These are phyloP conservation scores for Trichoderma citrinoviride DNA, from an alignment of 2,329 filamentous ascomycete species.

Conservation along the genomic window DNA sequence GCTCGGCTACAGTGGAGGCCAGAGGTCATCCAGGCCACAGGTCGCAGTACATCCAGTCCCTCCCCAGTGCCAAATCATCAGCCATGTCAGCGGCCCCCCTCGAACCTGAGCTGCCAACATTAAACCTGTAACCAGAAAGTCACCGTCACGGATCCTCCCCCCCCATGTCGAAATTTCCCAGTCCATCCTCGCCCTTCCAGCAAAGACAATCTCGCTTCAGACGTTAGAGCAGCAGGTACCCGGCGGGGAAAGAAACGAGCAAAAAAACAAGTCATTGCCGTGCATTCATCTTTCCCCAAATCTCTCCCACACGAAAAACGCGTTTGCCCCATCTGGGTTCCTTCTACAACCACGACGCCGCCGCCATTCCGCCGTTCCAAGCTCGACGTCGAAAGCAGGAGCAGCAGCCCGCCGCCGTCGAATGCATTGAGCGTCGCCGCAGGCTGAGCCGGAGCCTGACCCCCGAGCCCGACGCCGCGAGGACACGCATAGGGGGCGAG, in stretches of 20 bases:
- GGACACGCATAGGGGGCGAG: slow-evolving; percentile 8
- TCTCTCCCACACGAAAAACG: background rate
- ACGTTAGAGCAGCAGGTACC: slow-evolving; percentile 6
- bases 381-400: background rate
- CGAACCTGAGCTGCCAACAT: too few species aligned
- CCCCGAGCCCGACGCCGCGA: slow-evolving; percentile 13
- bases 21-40: too few species aligned
- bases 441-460: slow-evolving; percentile 22
- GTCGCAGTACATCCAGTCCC: too few species aligned
- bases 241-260: slow-evolving; percentile 1
- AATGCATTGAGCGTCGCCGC: slow-evolving; percentile 19
- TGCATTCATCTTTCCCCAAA: background rate
- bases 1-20: too few species aligned
- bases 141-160: slow-evolving; percentile 2
- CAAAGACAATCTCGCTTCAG: slow-evolving; percentile 13
- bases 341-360: background rate
- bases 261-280: too few species aligned
- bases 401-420: slow-evolving; percentile 7
- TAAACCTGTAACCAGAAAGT: background rate
- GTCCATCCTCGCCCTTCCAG: slow-evolving; percentile 15
- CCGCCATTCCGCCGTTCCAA: slow-evolving; percentile 6
- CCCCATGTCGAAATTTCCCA: slow-evolving; percentile 21
- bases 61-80: background rate
- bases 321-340: too few species aligned
- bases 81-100: slow-evolving; percentile 4